Conservation (phyloP, 768 basidiomycete species). For the Lactifluus hygrophoroides region DNA sequence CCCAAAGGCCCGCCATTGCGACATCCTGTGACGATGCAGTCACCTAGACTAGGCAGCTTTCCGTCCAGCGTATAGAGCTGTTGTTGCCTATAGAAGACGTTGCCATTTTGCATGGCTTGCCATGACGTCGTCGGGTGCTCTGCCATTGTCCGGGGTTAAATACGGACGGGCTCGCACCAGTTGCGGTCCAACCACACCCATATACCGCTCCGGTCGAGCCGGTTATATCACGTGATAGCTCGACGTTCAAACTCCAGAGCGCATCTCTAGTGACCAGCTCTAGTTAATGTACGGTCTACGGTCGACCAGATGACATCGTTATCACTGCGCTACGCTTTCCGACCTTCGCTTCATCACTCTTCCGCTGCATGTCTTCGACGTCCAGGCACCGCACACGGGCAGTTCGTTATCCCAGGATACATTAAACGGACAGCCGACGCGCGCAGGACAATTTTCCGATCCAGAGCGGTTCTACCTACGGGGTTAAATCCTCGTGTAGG, state of each 20-base stretch:
- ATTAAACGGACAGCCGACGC: neutral
- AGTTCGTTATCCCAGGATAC: neutral
- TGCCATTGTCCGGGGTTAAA: conserved; percentile 29
- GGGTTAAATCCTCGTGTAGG: conserved; percentile 3
- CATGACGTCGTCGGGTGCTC: conserved; percentile 78
- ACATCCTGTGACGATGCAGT: conserved; percentile 76
- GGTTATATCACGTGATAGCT: no score
- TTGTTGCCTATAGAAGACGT: conserved; percentile 80
- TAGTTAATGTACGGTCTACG: no score
- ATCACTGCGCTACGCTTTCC: neutral
- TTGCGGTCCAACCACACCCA: no score
- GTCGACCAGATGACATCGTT: neutral
- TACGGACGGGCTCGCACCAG: no score
- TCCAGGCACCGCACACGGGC: neutral
- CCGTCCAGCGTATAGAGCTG: conserved; percentile 78
- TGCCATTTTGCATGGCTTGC: conserved; percentile 85
- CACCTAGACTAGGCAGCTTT: conserved; percentile 66
- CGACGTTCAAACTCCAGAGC: no score
- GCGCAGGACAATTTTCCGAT: conserved; percentile 2
- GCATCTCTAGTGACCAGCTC: no score
- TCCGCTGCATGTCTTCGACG: neutral
- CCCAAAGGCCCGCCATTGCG: conserved; percentile 87
- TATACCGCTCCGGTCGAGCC: no score
- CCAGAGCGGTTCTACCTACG: neutral
- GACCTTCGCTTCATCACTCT: neutral